These are phyloP conservation scores for Parachaetomium inaequale DNA, from an alignment of 495 filamentous ascomycete species.

Conservation along the genomic window DNA sequence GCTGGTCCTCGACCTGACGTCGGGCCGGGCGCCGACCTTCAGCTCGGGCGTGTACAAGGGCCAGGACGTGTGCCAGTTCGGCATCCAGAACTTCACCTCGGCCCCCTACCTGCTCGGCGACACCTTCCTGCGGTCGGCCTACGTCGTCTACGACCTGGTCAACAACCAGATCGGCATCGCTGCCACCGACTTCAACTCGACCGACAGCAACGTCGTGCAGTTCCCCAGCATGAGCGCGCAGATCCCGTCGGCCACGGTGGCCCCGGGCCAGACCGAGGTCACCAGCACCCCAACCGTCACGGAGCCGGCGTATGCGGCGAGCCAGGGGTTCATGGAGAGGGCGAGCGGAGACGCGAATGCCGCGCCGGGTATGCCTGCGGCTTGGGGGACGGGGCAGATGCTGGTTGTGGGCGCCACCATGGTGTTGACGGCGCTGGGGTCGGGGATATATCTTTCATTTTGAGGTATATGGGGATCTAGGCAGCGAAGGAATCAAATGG, in stretches of 20 bases:
- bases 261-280: slow-evolving; percentile 40
- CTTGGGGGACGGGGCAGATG: slow-evolving; percentile 35
- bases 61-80: slow-evolving; percentile 63
- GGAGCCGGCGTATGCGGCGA: slow-evolving; percentile 39
- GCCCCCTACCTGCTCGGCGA: slow-evolving; percentile 76
- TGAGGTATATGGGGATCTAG: not conserved
- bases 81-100: slow-evolving; percentile 65
- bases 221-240: slow-evolving; percentile 48
- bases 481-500: not conserved
- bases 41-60: slow-evolving; percentile 48
- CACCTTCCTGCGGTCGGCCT: slow-evolving; percentile 88
- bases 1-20: slow-evolving; percentile 62
- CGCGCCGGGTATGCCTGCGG: slow-evolving; percentile 26
- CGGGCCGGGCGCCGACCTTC: slow-evolving; percentile 48
- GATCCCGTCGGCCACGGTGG: slow-evolving; percentile 49
- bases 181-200: slow-evolving; percentile 81
- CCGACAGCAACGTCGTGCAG: slow-evolving; percentile 50
- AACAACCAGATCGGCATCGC: slow-evolving; percentile 88
- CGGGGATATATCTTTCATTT: slow-evolving; percentile 33
- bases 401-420: slow-evolving; percentile 37
- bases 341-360: slow-evolving; percentile 28
- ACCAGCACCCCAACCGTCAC: slow-evolving; percentile 31
- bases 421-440: slow-evolving; percentile 39
- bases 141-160: slow-evolving; percentile 87
- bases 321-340: slow-evolving; percentile 35